Base-by-base conservation (phyloP, 1,139 yeast species). In the Pichia sp. region DNA sequence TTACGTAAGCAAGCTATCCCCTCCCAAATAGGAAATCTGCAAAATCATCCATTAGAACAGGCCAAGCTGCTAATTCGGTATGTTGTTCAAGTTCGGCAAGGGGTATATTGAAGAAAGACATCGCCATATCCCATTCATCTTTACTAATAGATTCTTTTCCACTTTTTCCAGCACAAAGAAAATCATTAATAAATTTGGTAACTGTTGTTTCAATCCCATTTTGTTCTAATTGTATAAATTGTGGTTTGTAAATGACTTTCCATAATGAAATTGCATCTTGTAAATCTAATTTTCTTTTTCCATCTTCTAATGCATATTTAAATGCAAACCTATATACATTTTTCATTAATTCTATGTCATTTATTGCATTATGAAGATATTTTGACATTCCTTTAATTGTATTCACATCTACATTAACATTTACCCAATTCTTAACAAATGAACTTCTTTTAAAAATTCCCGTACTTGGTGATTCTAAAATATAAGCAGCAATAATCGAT, bases 21-120 rank as follows among this genome's bases (percentile, higher is more conserved):
- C 36, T 20, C 37, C 25, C 43, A 30, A 39, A 39, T 3, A 45
- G 30, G 39, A 40, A 58, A 54, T 85, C 95, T 27, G 87, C 82
- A 60, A 76, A 92, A 50, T 82, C 90, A 59, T 90, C 98, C 54
- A 90, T 78, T 16, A 86, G 70, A 47, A 87, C 79, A 6, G 97
- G 98, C 97, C 97, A 90, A 0, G 97, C 85, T 38, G 84, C 89
- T 60, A 75, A 71, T 53, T 83, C 94, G 56, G 84, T 90, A 62
- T 87, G 89, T 4, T 64, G 68, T 10, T 64, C 61, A 20, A 84
- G 32, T 4, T 45, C 37, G 1, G 10, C 24, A 1, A 69, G 62
- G 39, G 75, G 74, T 47, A 78, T 80, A 38, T 66, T 64, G 42
- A 84, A 67, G 58, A 90, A 87, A 49, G 79, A 76, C 50, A 76